Evolutionary conservation across 495 filamentous ascomycete genomes (phyloP).

Genomic region (Aspergillus incahuasiensis): DNA sequence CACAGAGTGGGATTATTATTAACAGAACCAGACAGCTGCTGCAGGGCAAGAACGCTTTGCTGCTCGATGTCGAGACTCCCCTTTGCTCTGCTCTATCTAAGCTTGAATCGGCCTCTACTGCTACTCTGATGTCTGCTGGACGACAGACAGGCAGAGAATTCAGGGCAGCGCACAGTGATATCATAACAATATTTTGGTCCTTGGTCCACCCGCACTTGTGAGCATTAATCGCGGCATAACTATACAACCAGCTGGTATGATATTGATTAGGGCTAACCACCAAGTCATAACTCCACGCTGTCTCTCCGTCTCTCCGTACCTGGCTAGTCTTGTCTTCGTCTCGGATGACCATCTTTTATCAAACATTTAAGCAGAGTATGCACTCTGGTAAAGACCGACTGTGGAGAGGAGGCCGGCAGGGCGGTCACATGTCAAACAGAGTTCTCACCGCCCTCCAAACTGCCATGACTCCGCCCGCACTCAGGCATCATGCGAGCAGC

Average conservation of each 20-base stretch:
- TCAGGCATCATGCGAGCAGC: conserved; percentile 7
- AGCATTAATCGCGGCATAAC: neutral
- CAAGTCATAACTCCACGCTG: no score
- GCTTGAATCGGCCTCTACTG: no score
- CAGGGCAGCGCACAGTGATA: neutral
- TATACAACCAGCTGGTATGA: neutral
- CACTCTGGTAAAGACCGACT: no score
- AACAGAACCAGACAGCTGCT: neutral
- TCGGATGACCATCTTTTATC: no score
- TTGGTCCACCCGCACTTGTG: neutral
- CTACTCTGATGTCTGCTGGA: neutral
- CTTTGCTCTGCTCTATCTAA: neutral
- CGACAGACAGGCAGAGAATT: no score
- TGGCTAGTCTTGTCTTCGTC: no score
- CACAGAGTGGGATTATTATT: conserved; percentile 10
- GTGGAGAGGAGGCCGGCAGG: neutral
- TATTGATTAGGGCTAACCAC: neutral
- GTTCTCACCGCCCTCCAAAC: conserved; percentile 11
- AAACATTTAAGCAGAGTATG: no score
- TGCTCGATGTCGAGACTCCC: neutral
- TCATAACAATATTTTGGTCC: conserved; percentile 1
- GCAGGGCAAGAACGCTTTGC: neutral
- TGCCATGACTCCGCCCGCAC: conserved; percentile 2
- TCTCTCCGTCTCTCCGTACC: no score
- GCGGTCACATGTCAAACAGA: conserved; percentile 9